phyloP scores from a whole-genome alignment of 345 rosid genomes.

The Populus tremula region DNA sequence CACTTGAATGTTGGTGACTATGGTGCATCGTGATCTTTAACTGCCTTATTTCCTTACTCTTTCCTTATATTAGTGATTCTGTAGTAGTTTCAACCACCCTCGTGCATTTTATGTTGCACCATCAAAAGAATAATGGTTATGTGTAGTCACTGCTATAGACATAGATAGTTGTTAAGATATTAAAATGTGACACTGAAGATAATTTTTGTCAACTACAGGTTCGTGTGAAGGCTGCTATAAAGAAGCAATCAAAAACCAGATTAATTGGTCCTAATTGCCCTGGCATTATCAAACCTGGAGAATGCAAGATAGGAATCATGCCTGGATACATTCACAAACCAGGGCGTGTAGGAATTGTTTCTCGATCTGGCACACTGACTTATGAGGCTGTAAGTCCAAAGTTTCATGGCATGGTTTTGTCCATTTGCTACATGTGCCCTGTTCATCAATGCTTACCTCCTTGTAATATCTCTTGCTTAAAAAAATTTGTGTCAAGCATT shows the following conservation, averaged over 20 bases:
- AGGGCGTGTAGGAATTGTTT: conserved; percentile 87
- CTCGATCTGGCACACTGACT: conserved; percentile 96
- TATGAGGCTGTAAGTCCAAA: conserved; percentile 84
- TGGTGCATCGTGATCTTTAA: too few species aligned
- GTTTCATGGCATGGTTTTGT: background rate
- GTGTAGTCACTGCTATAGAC: background rate
- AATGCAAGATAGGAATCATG: conserved; percentile 93
- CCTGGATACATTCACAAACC: conserved; percentile 98
- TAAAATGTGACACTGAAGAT: background rate
- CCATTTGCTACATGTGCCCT: background rate
- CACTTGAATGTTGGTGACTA: too few species aligned
- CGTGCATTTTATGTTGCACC: too few species aligned
- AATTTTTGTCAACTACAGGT: conserved; percentile 46
- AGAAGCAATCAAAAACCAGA: conserved; percentile 82
- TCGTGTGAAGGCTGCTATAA: conserved; percentile 87
- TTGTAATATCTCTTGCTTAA: background rate
- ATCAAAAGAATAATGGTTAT: too few species aligned
- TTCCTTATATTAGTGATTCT: background rate
- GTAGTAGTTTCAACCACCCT: background rate
- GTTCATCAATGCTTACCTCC: background rate
- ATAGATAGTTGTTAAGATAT: background rate
- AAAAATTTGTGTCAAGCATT: background rate
- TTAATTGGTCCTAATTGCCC: conserved; percentile 97
- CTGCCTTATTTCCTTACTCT: background rate
- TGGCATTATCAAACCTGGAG: conserved; percentile 91